phyloP scores from a whole-genome alignment of 169 alveolate species.

The Eimeria acervulina region DNA sequence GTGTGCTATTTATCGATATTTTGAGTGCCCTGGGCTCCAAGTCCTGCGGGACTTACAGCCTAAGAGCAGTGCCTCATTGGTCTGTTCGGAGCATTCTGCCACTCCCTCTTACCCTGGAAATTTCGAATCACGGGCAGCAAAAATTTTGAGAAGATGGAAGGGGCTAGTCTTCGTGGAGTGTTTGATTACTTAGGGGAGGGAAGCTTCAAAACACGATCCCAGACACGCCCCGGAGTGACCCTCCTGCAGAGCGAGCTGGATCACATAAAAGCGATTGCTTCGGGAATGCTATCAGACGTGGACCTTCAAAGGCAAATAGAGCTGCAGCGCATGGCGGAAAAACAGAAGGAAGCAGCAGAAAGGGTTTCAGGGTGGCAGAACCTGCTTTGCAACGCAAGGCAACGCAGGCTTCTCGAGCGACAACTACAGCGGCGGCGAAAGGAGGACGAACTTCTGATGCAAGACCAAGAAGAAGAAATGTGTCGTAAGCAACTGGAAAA shows the following conservation, averaged over 20 bases:
- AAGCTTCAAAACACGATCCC: background rate
- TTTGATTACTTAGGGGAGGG: background rate
- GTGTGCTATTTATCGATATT: background rate
- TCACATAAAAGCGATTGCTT: conserved; percentile 21
- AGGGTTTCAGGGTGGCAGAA: conserved; percentile 41
- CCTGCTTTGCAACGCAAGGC: conserved; percentile 29
- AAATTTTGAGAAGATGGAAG: background rate
- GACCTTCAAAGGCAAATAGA: conserved; percentile 4
- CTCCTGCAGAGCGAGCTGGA: conserved; percentile 48
- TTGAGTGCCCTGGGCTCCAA: background rate
- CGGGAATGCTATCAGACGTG: background rate
- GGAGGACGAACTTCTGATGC: conserved; percentile 22
- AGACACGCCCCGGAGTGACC: conserved; percentile 58
- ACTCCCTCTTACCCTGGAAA: background rate
- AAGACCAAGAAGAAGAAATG: conserved; percentile 19
- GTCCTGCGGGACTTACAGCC: conserved; percentile 1
- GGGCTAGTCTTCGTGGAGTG: background rate
- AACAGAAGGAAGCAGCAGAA: conserved; percentile 55
- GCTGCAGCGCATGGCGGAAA: conserved; percentile 30
- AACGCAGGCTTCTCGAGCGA: conserved; percentile 18
- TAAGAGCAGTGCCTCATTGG: background rate
- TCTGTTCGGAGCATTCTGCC: background rate
- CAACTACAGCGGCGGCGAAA: background rate
- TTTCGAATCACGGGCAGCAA: background rate
- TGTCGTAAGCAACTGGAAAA: conserved; percentile 10